Evolutionary conservation across 768 basidiomycete species (phyloP).

Genomic region (Boletus edulis): DNA sequence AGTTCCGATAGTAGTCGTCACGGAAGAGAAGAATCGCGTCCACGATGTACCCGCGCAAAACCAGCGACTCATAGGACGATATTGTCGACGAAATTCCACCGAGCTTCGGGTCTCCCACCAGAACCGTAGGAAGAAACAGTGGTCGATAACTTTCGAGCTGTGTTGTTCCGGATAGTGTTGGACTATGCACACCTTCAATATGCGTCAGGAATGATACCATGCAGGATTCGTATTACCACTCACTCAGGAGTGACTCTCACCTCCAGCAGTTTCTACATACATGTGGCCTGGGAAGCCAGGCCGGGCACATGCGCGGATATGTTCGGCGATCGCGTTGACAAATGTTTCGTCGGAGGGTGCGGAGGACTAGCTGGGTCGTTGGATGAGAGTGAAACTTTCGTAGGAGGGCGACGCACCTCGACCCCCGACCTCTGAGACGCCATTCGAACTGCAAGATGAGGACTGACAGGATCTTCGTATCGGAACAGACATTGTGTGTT

Average conservation of each 20-base stretch:
- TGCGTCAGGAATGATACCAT: not conserved
- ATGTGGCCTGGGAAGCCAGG: slow-evolving; percentile 50
- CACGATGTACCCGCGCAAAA: slow-evolving; percentile 86
- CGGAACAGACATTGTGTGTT: slow-evolving; percentile 73
- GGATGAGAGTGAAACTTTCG: not conserved
- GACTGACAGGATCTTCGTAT: slow-evolving; percentile 88
- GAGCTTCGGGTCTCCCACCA: slow-evolving; percentile 85
- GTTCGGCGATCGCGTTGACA: slow-evolving; percentile 57
- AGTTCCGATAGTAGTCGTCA: slow-evolving; percentile 85
- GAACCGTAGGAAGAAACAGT: slow-evolving; percentile 81
- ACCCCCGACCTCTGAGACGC: slow-evolving; percentile 33
- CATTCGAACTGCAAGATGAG: slow-evolving; percentile 78
- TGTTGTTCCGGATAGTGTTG: slow-evolving; percentile 75
- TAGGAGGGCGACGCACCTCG: slow-evolving; percentile 25
- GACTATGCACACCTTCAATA: slow-evolving; percentile 82
- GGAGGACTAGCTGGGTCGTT: slow-evolving; percentile 21
- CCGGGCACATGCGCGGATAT: slow-evolving; percentile 55
- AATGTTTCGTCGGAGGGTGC: slow-evolving; percentile 65
- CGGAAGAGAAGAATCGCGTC: slow-evolving; percentile 82
- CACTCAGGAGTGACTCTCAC: slow-evolving; percentile 45
- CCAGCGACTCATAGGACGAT: slow-evolving; percentile 87
- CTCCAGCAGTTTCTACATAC: slow-evolving; percentile 95
- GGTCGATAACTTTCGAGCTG: slow-evolving; percentile 87
- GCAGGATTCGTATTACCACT: not conserved
- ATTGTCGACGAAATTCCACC: slow-evolving; percentile 95